These are phyloP conservation scores for Boletus eberwhitei DNA, from an alignment of 768 basidiomycete species.

Conservation along the genomic window DNA sequence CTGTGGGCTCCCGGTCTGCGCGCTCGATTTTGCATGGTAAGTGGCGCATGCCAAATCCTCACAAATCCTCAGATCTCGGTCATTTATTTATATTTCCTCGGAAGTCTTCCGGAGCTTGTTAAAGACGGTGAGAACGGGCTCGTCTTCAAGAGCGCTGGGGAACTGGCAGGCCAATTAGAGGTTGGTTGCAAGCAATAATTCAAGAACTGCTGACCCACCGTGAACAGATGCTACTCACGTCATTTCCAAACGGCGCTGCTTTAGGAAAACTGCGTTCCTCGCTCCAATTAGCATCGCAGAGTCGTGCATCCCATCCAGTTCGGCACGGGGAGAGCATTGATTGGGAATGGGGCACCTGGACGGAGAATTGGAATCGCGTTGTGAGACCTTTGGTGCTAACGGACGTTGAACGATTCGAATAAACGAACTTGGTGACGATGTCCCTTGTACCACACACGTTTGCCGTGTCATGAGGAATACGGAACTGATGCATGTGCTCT, in stretches of 20 bases:
- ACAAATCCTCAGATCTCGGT: neutral
- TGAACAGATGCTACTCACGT: constrained; percentile 50
- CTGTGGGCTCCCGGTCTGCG: constrained; percentile 90
- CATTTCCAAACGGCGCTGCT: constrained; percentile 56
- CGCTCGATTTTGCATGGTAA: constrained; percentile 84
- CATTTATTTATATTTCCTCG: constrained; percentile 2
- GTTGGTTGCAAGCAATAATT: constrained; percentile 14
- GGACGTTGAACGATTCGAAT: constrained; percentile 28
- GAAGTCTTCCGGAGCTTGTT: constrained; percentile 83
- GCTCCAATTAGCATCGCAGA: constrained; percentile 35
- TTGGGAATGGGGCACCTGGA: constrained; percentile 75
- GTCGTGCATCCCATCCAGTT: constrained; percentile 21
- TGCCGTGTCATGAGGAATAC: neutral
- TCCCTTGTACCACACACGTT: neutral
- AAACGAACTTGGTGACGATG: neutral
- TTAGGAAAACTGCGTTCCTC: constrained; percentile 52
- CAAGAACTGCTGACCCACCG: neutral
- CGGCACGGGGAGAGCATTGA: constrained; percentile 23
- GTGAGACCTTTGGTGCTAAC: constrained; percentile 55
- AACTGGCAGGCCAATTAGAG: constrained; percentile 73
- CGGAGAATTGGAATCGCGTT: constrained; percentile 76
- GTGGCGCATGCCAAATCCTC: constrained; percentile 18
- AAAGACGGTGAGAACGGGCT: constrained; percentile 81
- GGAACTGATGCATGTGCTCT: neutral
- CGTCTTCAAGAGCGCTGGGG: constrained; percentile 61